These are phyloP conservation scores for Aphanocladium album DNA, from an alignment of 2,329 filamentous ascomycete species.

Conservation along the genomic window DNA sequence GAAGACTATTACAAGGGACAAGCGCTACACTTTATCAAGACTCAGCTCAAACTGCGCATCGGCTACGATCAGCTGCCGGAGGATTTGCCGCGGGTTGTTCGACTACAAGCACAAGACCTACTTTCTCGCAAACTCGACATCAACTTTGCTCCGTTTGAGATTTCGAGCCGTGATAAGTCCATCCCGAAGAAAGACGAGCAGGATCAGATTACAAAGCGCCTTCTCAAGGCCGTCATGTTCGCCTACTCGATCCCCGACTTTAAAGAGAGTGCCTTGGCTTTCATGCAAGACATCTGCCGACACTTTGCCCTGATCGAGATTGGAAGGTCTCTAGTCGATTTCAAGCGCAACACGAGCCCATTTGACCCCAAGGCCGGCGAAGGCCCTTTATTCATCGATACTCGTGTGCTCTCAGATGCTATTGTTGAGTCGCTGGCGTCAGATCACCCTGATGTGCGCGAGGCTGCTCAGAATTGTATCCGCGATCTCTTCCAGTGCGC, in stretches of 20 bases:
- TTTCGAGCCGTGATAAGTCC: conserved; percentile 74
- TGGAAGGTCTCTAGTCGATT: conserved; percentile 73
- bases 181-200: conserved; percentile 82
- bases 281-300: conserved; percentile 75
- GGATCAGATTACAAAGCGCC: conserved; percentile 74
- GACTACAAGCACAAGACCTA: conserved; percentile 85
- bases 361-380: conserved; percentile 87
- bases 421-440: conserved; percentile 87
- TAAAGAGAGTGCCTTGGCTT: conserved; percentile 65
- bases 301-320: conserved; percentile 91
- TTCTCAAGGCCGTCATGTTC: conserved; percentile 85
- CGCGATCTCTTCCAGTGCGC: conserved; percentile 73
- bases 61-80: conserved; percentile 85
- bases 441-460: conserved; percentile 72
- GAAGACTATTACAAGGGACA: conserved; percentile 92
- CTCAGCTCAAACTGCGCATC: conserved; percentile 85
- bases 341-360: conserved; percentile 68
- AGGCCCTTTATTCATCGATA: conserved; percentile 80
- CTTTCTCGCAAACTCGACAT: conserved; percentile 65
- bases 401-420: conserved; percentile 80
- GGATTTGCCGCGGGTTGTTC: conserved; percentile 76
- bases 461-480: conserved; percentile 75
- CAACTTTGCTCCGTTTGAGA: conserved; percentile 65
- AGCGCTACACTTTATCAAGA: conserved; percentile 78
- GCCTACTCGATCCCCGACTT: conserved; percentile 79